phyloP scores from a whole-genome alignment of 2,329 filamentous ascomycete species.

The Fonsecaea pugnacius region DNA sequence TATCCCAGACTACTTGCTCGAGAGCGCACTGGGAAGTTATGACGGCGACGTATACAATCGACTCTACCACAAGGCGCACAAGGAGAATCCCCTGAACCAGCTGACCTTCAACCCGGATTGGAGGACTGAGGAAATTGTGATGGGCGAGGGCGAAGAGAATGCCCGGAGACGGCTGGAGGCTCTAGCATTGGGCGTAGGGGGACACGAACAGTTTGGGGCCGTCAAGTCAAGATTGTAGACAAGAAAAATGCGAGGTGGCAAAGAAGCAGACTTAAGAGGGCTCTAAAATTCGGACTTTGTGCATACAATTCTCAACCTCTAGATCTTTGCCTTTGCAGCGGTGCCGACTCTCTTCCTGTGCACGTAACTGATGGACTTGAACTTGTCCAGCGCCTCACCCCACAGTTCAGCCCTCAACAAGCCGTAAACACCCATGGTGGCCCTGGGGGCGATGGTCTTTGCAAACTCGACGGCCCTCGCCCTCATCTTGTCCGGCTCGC shows the following conservation, averaged over 20 bases:
- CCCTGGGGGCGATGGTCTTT: conserved; percentile 48
- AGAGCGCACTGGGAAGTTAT: conserved; percentile 57
- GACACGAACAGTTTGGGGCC: conserved; percentile 28
- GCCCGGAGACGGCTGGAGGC: conserved; percentile 34
- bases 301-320: conserved; percentile 18
- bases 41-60: conserved; percentile 61
- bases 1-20: conserved; percentile 58
- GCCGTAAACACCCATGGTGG: conserved; percentile 53
- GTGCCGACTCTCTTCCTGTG: conserved; percentile 52
- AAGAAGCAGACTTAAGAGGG: conserved; percentile 8
- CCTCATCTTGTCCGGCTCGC: conserved; percentile 55
- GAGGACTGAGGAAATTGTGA: conserved; percentile 55
- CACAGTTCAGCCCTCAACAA: conserved; percentile 58
- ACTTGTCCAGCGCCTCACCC: conserved; percentile 58
- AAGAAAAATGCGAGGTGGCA: conserved; percentile 2
- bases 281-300: no score
- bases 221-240: conserved; percentile 30
- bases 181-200: conserved; percentile 32
- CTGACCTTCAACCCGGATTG: conserved; percentile 58
- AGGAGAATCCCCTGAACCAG: conserved; percentile 56
- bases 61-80: conserved; percentile 56
- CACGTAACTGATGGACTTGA: conserved; percentile 59
- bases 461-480: conserved; percentile 52
- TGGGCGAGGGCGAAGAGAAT: conserved; percentile 49
- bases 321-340: conserved; percentile 56